Percentiles rank a stretch among this genome's conserved stretches.
Evolutionary conservation across 176 grass and related monocot species (phyloP).

Genomic region (Cenchrus fungigraminus): DNA sequence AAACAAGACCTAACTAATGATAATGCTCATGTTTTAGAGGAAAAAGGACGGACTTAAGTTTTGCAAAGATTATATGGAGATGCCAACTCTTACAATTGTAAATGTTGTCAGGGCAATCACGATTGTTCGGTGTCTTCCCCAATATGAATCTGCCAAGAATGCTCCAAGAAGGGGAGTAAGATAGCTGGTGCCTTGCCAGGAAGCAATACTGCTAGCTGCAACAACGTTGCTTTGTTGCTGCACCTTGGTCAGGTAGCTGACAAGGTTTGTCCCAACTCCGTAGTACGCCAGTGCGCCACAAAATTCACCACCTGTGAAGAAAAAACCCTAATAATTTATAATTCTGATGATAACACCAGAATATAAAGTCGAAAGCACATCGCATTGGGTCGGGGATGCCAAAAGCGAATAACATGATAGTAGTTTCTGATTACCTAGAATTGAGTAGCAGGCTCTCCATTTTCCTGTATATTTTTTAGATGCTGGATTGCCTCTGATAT

Average conservation of each 20-base stretch:
- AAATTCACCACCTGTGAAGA: constrained; percentile 49
- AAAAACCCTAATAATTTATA: background rate
- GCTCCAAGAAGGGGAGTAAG: constrained; percentile 64
- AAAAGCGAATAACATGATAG: background rate
- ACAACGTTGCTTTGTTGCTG: constrained; percentile 56
- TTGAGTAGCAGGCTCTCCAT: constrained; percentile 50
- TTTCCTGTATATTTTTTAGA: constrained; percentile 25
- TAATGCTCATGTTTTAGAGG: background rate
- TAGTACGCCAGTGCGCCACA: constrained; percentile 64
- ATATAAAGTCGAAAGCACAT: background rate
- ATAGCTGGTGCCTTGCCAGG: constrained; percentile 66
- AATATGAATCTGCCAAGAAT: constrained; percentile 75
- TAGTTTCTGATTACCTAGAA: constrained; percentile 21
- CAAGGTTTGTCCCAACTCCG: constrained; percentile 64
- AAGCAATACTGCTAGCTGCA: constrained; percentile 57
- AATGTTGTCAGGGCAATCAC: constrained; percentile 45
- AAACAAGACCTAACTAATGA: background rate
- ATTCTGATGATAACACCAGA: background rate
- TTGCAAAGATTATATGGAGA: background rate
- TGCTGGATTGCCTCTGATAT: constrained; percentile 13
- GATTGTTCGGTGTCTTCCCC: constrained; percentile 62
- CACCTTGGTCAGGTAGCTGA: constrained; percentile 60
- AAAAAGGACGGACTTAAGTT: background rate
- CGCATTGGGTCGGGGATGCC: background rate
- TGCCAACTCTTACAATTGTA: constrained; percentile 45